A percentile compares a stretch with the other conserved stretches of the same genome.
phyloP scores from a whole-genome alignment of 2,329 filamentous ascomycete genomes.

The Pyrenophora tritici-repentis region DNA sequence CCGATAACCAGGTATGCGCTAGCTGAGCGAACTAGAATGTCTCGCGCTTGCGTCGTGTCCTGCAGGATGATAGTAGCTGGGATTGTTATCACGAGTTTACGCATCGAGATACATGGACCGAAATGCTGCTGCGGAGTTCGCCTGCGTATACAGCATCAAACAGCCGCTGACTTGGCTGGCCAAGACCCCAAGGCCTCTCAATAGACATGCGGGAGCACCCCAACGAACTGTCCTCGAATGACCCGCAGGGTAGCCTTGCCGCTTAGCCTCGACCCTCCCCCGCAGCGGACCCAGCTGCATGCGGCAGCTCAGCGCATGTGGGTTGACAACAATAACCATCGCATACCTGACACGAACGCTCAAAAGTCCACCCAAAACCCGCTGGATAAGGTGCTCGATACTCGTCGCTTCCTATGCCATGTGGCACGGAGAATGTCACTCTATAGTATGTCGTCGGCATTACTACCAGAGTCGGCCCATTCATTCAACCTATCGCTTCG shows the following conservation, averaged over 20 bases:
- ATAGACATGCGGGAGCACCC: not conserved
- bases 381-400: too few species aligned
- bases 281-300: constrained; percentile 15
- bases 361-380: not conserved
- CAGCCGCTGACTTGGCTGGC: constrained; percentile 3
- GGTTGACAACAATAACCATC: not conserved
- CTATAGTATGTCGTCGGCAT: constrained; percentile 1
- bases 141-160: constrained; percentile 22
- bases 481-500: not conserved
- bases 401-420: not conserved
- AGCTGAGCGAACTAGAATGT: constrained; percentile 21
- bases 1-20: constrained; percentile 35
- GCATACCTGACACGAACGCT: not conserved
- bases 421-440: not conserved
- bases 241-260: constrained; percentile 6
- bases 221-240: constrained; percentile 1
- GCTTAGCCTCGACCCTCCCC: constrained; percentile 11
- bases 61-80: constrained; percentile 21
- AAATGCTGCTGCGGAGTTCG: constrained; percentile 25
- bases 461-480: not conserved
- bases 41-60: constrained; percentile 20
- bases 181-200: not conserved
- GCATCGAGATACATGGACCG: constrained; percentile 24
- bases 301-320: constrained; percentile 12
- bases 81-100: constrained; percentile 22